Evolutionary conservation across 495 filamentous ascomycete species (phyloP).

Genomic region (Podospora australis): DNA sequence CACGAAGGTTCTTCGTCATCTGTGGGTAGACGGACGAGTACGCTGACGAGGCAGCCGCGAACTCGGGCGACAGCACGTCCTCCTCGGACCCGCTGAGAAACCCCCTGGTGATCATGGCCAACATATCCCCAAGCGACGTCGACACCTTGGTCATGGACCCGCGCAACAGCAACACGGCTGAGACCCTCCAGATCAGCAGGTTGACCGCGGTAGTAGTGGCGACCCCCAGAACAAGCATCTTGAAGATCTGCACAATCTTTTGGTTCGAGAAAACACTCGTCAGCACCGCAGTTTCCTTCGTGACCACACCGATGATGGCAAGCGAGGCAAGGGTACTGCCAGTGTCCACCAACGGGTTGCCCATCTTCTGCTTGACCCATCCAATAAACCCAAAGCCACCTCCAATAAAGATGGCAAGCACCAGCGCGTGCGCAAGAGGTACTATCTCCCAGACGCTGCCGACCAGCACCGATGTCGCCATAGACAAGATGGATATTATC

Average conservation of each 20-base stretch:
- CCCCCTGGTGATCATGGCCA: slow-evolving; percentile 73
- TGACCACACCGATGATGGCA: slow-evolving; percentile 84
- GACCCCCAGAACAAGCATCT: slow-evolving; percentile 87
- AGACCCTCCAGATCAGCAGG: slow-evolving; percentile 71
- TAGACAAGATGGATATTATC: slow-evolving; percentile 74
- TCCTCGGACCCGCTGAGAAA: slow-evolving; percentile 83
- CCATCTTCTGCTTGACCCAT: slow-evolving; percentile 84
- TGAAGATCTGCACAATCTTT: slow-evolving; percentile 81
- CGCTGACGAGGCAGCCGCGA: slow-evolving; percentile 55
- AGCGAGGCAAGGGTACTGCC: slow-evolving; percentile 87
- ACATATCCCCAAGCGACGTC: slow-evolving; percentile 69
- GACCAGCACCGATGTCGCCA: slow-evolving; percentile 76
- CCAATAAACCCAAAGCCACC: slow-evolving; percentile 85
- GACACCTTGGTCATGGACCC: slow-evolving; percentile 70
- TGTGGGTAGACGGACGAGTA: slow-evolving; percentile 65
- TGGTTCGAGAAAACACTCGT: slow-evolving; percentile 68
- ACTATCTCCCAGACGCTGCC: slow-evolving; percentile 57
- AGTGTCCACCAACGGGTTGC: slow-evolving; percentile 82
- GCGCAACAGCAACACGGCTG: slow-evolving; percentile 68
- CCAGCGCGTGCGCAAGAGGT: slow-evolving; percentile 68
- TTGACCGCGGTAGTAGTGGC: slow-evolving; percentile 69
- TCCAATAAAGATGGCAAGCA: slow-evolving; percentile 81
- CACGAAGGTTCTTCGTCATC: slow-evolving; percentile 73
- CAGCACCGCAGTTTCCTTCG: slow-evolving; percentile 86
- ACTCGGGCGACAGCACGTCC: slow-evolving; percentile 58